phyloP scores from a whole-genome alignment of 371 early-diverging fungal species.

The Mortierella sp. region DNA sequence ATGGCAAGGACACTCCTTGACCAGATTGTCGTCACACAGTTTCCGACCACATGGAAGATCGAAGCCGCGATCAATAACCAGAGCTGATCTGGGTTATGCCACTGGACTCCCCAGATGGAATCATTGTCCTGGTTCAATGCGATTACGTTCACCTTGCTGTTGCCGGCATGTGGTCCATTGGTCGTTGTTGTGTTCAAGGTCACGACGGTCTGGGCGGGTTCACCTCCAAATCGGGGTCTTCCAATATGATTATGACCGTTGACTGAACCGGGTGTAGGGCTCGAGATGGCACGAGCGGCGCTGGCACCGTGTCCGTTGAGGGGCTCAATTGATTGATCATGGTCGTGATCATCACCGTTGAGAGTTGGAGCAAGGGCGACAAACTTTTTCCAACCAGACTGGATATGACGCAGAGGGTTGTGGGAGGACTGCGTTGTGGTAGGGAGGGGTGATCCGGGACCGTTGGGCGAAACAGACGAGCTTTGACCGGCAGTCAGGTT shows the following conservation, averaged over 20 bases:
- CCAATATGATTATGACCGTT: too few species aligned
- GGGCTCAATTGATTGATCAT: too few species aligned
- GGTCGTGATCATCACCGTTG: neutral
- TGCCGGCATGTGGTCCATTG: neutral
- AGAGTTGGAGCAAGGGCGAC: slow-evolving; percentile 29
- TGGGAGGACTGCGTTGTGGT: neutral
- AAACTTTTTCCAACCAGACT: slow-evolving; percentile 29
- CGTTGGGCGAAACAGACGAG: neutral
- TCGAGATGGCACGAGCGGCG: neutral
- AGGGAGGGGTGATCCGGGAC: neutral
- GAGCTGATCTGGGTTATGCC: slow-evolving; percentile 46
- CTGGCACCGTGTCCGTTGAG: slow-evolving; percentile 5
- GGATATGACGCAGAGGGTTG: slow-evolving; percentile 21
- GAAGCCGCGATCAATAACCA: slow-evolving; percentile 36
- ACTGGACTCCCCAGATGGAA: slow-evolving; percentile 42
- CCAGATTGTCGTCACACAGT: slow-evolving; percentile 49
- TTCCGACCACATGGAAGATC: slow-evolving; percentile 37
- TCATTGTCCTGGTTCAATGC: slow-evolving; percentile 28
- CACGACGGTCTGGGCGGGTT: slow-evolving; percentile 12
- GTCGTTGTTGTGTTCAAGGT: neutral
- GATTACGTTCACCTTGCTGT: slow-evolving; percentile 3
- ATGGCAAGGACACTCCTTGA: slow-evolving; percentile 17
- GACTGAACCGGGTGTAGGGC: slow-evolving; percentile 6
- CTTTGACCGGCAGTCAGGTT: neutral
- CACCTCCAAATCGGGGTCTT: slow-evolving; percentile 15